Conservation (phyloP, 2,329 filamentous ascomycete genomes). For the Aaosphaeria arxii region DNA sequence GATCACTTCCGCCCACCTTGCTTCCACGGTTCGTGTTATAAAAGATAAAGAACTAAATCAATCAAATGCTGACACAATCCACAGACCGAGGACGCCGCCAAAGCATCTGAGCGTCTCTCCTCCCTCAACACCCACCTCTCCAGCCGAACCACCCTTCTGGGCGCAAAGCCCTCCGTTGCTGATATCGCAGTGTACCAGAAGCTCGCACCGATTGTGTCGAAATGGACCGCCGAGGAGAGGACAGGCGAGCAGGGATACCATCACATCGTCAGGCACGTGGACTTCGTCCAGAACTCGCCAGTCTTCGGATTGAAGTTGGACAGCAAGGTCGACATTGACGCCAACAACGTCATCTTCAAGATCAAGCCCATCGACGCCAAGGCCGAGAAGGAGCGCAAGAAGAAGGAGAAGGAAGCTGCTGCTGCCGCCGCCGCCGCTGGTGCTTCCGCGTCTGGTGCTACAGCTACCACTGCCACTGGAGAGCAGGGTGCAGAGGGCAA, state of each 20-base stretch:
- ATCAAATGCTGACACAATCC: not conserved
- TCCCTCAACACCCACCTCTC: constrained; percentile 84
- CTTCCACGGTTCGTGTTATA: constrained; percentile 37
- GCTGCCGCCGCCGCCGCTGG: constrained; percentile 38
- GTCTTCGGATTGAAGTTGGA: constrained; percentile 66
- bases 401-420: constrained; percentile 81
- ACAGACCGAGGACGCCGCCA: constrained; percentile 52
- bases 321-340: constrained; percentile 76
- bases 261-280: constrained; percentile 85
- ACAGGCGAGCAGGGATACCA: constrained; percentile 87
- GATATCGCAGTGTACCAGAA: constrained; percentile 81
- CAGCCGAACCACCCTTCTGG: constrained; percentile 83
- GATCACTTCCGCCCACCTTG: constrained; percentile 70
- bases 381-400: constrained; percentile 93
- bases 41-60: not conserved
- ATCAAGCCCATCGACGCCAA: constrained; percentile 88
- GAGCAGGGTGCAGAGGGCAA: constrained; percentile 33
- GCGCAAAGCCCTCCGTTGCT: constrained; percentile 82
- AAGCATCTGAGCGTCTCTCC: constrained; percentile 64
- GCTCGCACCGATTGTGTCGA: constrained; percentile 71
- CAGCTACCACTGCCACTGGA: constrained; percentile 35
- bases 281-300: constrained; percentile 90
- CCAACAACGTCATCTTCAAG: constrained; percentile 77
- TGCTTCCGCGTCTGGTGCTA: constrained; percentile 53
- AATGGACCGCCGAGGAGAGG: constrained; percentile 80